Evolutionary conservation across 2,329 filamentous ascomycete species (phyloP).

Genomic region (Trichophyton mentagrophytes): DNA sequence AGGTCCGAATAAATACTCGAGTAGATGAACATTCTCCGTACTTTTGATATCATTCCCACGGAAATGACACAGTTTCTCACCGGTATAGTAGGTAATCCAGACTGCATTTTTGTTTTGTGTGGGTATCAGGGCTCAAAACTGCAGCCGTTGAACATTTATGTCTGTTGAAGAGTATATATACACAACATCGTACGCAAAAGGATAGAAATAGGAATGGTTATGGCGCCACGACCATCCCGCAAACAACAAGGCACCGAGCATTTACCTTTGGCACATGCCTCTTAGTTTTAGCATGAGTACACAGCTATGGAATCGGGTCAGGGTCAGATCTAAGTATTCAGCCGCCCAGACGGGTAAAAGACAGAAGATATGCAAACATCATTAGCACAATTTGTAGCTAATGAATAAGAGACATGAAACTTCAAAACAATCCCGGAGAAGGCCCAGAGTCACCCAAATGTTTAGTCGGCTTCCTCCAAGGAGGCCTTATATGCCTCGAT

Average conservation of each 20-base stretch:
- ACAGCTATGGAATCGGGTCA: background rate
- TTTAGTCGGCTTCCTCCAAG: slow-evolving; percentile 46
- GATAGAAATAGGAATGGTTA: background rate
- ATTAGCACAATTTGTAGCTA: background rate
- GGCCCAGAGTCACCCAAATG: slow-evolving; percentile 8
- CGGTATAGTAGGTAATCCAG: background rate
- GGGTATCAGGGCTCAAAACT: background rate
- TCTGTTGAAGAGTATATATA: slow-evolving; percentile 6
- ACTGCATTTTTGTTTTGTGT: background rate
- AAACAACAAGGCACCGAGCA: background rate
- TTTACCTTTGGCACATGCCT: background rate
- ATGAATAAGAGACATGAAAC: background rate
- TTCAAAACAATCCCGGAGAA: background rate
- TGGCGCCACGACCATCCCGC: background rate
- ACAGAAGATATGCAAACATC: background rate
- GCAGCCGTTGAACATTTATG: background rate
- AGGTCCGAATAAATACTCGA: background rate
- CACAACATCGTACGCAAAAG: background rate
- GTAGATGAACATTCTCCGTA: background rate
- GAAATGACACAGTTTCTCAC: background rate
- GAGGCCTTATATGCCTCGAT: slow-evolving; percentile 57
- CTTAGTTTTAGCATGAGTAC: background rate
- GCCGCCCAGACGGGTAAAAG: background rate
- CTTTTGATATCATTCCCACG: background rate
- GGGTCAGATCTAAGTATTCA: background rate